These are phyloP conservation scores for Bidens hawaiensis DNA, from an alignment of 140 eudicot genomes.

Conservation along the genomic window DNA sequence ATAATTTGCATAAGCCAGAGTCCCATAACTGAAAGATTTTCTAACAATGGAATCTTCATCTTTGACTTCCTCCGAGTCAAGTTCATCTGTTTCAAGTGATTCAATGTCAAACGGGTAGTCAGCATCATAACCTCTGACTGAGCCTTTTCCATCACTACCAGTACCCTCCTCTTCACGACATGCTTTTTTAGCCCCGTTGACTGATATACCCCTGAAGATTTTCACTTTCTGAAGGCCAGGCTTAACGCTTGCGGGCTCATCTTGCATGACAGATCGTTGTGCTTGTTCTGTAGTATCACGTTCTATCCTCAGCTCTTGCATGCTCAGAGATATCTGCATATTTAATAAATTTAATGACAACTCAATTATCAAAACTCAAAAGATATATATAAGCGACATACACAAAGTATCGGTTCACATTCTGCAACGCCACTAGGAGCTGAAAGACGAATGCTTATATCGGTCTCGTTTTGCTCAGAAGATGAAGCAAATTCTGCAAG, in stretches of 20 bases:
- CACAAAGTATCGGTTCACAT: conserved; percentile 20
- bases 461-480: conserved; percentile 20
- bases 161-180: conserved; percentile 46
- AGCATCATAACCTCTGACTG: conserved; percentile 52
- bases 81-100: conserved; percentile 51
- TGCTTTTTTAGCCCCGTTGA: conserved; percentile 32
- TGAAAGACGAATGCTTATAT: conserved; percentile 28
- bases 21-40: conserved; percentile 53
- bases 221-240: conserved; percentile 48
- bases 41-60: conserved; percentile 30
- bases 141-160: conserved; percentile 59
- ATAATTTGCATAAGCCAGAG: conserved; percentile 55
- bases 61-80: conserved; percentile 45
- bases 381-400: not conserved
- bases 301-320: conserved; percentile 39
- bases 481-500: conserved; percentile 28
- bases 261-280: conserved; percentile 32
- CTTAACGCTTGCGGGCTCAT: conserved; percentile 36
- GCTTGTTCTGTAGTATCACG: conserved; percentile 36
- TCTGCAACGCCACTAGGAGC: conserved; percentile 16
- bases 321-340: conserved; percentile 53
- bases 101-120: conserved; percentile 56
- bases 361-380: not conserved
- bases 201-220: conserved; percentile 39
- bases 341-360: not conserved